Conservation (phyloP, 768 basidiomycete species). For the Auriscalpium microsporum region DNA sequence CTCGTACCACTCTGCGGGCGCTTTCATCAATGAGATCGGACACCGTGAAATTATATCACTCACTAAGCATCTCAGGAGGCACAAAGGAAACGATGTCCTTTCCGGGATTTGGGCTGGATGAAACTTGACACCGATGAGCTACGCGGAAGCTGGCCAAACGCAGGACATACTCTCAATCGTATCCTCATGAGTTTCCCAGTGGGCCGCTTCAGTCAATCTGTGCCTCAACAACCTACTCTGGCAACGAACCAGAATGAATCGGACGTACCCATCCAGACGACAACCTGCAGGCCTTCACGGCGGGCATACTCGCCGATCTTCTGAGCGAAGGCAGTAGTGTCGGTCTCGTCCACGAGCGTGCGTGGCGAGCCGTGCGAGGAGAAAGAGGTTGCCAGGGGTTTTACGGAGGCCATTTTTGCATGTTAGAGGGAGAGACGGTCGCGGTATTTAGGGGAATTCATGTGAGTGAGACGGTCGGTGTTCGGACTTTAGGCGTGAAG, state of each 20-base stretch:
- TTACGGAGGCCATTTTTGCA: not conserved
- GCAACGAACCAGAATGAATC: no score
- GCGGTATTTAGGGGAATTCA: not conserved
- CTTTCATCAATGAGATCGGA: not conserved
- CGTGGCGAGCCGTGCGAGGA: conserved; percentile 7
- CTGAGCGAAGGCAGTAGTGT: conserved; percentile 1
- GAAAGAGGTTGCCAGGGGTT: conserved; percentile 5
- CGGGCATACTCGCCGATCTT: conserved; percentile 5
- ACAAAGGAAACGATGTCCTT: conserved; percentile 5
- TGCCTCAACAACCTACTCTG: not conserved
- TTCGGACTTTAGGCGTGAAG: not conserved
- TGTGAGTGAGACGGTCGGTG: not conserved
- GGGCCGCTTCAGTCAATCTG: not conserved
- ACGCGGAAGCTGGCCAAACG: not conserved
- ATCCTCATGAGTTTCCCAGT: conserved; percentile 2
- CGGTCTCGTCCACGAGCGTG: not conserved
- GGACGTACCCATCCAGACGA: conserved; percentile 5
- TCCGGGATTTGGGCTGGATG: not conserved
- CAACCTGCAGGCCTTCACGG: not conserved
- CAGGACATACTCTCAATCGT: conserved; percentile 1
- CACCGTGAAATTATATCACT: not conserved
- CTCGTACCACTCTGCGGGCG: conserved; percentile 1
- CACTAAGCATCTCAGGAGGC: conserved; percentile 1
- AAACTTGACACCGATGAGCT: not conserved
- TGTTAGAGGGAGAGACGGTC: not conserved